These are phyloP conservation scores for Exophiala oligosperma DNA, from an alignment of 2,329 filamentous ascomycete genomes.

Conservation along the genomic window DNA sequence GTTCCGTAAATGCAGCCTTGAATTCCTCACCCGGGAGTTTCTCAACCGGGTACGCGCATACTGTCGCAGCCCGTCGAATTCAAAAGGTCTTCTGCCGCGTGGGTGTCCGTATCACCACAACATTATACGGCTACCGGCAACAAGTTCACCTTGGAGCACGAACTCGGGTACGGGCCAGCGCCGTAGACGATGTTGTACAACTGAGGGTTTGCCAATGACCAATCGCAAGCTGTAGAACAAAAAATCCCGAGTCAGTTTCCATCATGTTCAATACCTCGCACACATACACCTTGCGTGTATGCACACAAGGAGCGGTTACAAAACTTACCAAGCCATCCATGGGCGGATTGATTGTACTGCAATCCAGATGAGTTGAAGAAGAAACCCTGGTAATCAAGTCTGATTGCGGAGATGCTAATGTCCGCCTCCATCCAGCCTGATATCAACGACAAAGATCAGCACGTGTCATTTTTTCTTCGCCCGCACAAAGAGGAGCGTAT, in stretches of 20 bases:
- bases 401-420: slow-evolving; percentile 24
- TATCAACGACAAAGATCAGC: too few relatives aligned
- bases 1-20: too few relatives aligned
- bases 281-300: too few relatives aligned
- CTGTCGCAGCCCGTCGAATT: too few relatives aligned
- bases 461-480: too few relatives aligned
- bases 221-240: slow-evolving; percentile 26
- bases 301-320: too few relatives aligned
- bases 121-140: slow-evolving; percentile 20
- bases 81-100: too few relatives aligned
- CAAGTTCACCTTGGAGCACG: slow-evolving; percentile 28
- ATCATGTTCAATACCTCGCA: not conserved
- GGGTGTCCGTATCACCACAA: too few relatives aligned
- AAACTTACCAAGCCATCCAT: slow-evolving; percentile 23
- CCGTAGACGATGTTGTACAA: slow-evolving; percentile 25
- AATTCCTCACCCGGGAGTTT: too few relatives aligned
- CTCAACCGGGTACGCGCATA: too few relatives aligned
- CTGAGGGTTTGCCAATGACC: slow-evolving; percentile 26
- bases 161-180: slow-evolving; percentile 18
- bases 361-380: slow-evolving; percentile 29
- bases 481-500: too few relatives aligned
- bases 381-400: slow-evolving; percentile 13
- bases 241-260: slow-evolving; percentile 4
- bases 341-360: slow-evolving; percentile 23
- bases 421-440: slow-evolving; percentile 25